Percentiles rank a stretch among this genome's conserved stretches.
These are phyloP conservation scores for Protomyces gravidus DNA, from an alignment of 1,139 yeast species.

Conservation along the genomic window DNA sequence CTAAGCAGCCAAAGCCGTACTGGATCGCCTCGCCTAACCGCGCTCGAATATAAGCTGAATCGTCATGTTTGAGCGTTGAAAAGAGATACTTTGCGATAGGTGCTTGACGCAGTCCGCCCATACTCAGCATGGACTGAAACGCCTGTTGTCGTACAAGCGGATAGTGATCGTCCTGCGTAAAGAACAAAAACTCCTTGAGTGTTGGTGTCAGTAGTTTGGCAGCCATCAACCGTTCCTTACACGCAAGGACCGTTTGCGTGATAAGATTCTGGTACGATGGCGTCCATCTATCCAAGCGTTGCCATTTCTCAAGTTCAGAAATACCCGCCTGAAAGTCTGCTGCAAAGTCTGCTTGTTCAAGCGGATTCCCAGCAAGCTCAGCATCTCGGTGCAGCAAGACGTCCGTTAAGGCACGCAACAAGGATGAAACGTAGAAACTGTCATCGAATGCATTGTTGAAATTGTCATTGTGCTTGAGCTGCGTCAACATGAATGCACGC, in stretches of 20 bases:
- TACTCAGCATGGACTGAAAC: conserved; percentile 59
- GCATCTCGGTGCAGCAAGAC: conserved; percentile 28
- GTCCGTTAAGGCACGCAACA: conserved; percentile 53
- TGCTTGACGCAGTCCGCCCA: conserved; percentile 72
- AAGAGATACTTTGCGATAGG: conserved; percentile 60
- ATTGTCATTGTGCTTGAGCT: conserved; percentile 81
- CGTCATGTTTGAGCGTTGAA: conserved; percentile 55
- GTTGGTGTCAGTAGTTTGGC: conserved; percentile 54
- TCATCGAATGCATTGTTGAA: conserved; percentile 74
- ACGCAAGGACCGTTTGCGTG: conserved; percentile 53
- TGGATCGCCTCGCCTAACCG: conserved; percentile 51
- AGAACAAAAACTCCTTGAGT: conserved; percentile 50
- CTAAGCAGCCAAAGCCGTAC: conserved; percentile 61
- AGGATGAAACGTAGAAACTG: conserved; percentile 57
- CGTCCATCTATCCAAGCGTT: conserved; percentile 79
- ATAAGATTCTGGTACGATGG: conserved; percentile 66
- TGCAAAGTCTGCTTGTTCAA: conserved; percentile 37
- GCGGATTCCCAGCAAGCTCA: conserved; percentile 35
- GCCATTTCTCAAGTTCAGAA: conserved; percentile 65
- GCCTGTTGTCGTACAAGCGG: conserved; percentile 63
- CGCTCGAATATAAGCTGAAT: conserved; percentile 51
- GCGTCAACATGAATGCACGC: conserved; percentile 60
- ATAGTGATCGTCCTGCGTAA: conserved; percentile 51
- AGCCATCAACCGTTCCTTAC: conserved; percentile 51
- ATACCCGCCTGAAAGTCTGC: conserved; percentile 47